These are phyloP conservation scores for Gomphus sp. DNA, from an alignment of 1,284 basidiomycete genomes.

Conservation along the genomic window DNA sequence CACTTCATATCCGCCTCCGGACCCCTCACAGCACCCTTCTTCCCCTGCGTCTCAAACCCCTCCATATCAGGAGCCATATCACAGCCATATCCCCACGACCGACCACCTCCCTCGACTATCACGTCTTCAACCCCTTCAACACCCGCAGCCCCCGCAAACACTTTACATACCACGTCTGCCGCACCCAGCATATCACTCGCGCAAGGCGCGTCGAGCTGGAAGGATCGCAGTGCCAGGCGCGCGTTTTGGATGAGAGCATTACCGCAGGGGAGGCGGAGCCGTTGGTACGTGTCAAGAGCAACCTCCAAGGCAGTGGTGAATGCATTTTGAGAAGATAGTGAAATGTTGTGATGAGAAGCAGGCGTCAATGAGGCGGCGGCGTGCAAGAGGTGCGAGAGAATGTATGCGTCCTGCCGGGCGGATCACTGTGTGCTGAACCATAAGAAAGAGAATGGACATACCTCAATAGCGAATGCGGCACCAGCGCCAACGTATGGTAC, in stretches of 20 bases:
- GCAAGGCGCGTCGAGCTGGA: not conserved
- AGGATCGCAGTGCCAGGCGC: not conserved
- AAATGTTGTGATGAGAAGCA: too few relatives aligned
- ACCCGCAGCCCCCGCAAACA: too few relatives aligned
- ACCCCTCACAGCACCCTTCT: too few relatives aligned
- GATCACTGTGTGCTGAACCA: not conserved
- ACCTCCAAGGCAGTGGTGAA: too few relatives aligned
- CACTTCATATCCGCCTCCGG: too few relatives aligned
- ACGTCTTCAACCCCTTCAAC: too few relatives aligned
- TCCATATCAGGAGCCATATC: too few relatives aligned
- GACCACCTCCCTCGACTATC: too few relatives aligned
- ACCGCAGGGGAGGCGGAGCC: not conserved
- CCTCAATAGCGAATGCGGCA: slow-evolving; percentile 48
- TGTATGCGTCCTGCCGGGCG: slow-evolving; percentile 3
- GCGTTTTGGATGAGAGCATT: not conserved
- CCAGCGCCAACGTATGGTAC: slow-evolving; percentile 46
- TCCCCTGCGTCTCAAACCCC: too few relatives aligned
- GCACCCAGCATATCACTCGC: not conserved
- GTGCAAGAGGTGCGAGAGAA: slow-evolving; percentile 3
- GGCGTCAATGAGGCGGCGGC: not conserved
- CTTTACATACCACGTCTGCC: too few relatives aligned
- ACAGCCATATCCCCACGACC: too few relatives aligned
- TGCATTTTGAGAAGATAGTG: too few relatives aligned
- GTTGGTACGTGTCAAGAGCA: not conserved
- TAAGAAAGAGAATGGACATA: slow-evolving; percentile 14